Base-by-base conservation (phyloP, 2,329 filamentous ascomycete genomes). In the Pleoardoris graminearum region DNA sequence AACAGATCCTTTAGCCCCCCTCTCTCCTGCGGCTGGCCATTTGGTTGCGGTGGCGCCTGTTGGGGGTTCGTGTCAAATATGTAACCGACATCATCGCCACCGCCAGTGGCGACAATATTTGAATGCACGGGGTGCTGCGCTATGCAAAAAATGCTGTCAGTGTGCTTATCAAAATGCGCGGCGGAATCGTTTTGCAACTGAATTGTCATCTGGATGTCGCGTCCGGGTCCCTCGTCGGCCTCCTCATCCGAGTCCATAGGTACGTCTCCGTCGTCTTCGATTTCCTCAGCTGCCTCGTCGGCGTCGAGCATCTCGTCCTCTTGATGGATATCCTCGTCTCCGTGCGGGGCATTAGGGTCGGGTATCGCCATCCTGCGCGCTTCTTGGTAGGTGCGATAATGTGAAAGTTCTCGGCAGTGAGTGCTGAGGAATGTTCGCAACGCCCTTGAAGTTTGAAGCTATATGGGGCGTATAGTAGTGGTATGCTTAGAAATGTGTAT, bases 101-200 rank as follows among this genome's bases (percentile, higher is more conserved):
- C 94, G 55, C 94, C 94, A 0, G 94, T 96, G 3, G 92, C 88
- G 54, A 97, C 80, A 54, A 97, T 85, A 17, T 86, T 81, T 5
- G 88, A 85, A 68, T 89, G 82, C 6, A 85, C 79, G 3, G 94
- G 94, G 72, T 99, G 94, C 72, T 96, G 91, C 16, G 93, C 91
- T 71, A 99, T 94, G 75, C 90, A 86, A 79, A 97, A 99, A 68
- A 99, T 89, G 55, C 88, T 92, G 81, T 97, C 91, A 63, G 86
- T 88, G 78, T 97, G 91, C 30, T 77, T 75, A 78, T 97, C 94
- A 69, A 97, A 97, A 79, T 96, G 93, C 54, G 91, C 93, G 61
- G 87, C 81, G 60, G 91, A 95, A 80, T 99, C 93, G 80, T 97
- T 99, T 58, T 94, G 85, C 6, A 97, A 81, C 36, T 84, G 77